Evolutionary conservation across 768 basidiomycete genomes (phyloP).

Genomic region (Russula ochroleuca): DNA sequence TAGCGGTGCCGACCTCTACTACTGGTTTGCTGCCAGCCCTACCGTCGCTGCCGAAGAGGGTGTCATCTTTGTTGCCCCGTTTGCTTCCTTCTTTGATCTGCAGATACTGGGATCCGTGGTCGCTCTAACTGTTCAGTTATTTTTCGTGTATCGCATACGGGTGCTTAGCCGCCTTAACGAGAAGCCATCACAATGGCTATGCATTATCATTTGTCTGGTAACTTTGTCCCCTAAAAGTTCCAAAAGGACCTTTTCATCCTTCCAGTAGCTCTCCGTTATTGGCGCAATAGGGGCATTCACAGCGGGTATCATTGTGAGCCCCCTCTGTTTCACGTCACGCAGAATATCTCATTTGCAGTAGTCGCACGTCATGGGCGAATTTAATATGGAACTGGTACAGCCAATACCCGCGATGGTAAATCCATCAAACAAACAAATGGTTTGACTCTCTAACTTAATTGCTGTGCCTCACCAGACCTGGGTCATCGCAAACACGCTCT

Average conservation of each 20-base stretch:
- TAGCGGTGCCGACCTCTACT: slow-evolving; percentile 31
- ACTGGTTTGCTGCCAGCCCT: slow-evolving; percentile 33
- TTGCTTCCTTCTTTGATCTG: slow-evolving; percentile 31
- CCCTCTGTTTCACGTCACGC: neutral
- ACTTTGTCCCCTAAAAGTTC: no score
- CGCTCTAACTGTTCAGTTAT: slow-evolving; percentile 32
- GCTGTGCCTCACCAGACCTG: slow-evolving; percentile 4
- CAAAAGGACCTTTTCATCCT: neutral
- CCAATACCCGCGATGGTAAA: no score
- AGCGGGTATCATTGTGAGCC: slow-evolving; percentile 7
- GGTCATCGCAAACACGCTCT: slow-evolving; percentile 5
- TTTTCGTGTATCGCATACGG: slow-evolving; percentile 35
- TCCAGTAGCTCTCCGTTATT: neutral
- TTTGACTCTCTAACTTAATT: neutral
- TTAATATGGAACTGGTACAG: no score
- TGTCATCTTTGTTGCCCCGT: no score
- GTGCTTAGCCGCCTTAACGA: neutral
- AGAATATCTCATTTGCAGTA: neutral
- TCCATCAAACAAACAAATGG: no score
- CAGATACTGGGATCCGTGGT: slow-evolving; percentile 32
- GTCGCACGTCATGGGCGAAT: no score
- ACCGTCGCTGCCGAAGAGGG: no score
- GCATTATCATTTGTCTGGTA: neutral
- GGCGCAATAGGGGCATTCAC: neutral
- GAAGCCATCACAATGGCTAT: neutral